Conservation (phyloP, 2,329 filamentous ascomycete species). For the Onygenales sp. region DNA sequence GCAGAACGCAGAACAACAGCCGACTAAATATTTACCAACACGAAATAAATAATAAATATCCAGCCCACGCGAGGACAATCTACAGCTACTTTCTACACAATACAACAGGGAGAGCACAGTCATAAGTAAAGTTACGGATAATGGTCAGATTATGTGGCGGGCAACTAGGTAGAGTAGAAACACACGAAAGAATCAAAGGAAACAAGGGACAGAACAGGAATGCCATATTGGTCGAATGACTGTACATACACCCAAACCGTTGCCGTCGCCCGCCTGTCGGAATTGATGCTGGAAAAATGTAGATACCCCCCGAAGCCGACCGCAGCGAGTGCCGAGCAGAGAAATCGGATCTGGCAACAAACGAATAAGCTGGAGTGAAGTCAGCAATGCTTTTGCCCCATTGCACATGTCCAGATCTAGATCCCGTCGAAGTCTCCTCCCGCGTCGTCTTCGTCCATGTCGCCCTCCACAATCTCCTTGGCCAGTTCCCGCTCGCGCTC, state of each 20-base stretch:
- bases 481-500: conserved; percentile 94
- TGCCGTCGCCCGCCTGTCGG: background rate
- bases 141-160: no score
- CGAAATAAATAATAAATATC: background rate
- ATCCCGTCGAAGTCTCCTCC: conserved; percentile 94
- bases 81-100: no score
- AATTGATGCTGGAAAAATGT: background rate
- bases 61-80: no score
- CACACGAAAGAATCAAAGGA: conserved; percentile 2
- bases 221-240: conserved; percentile 12
- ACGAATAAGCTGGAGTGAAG: background rate
- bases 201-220: conserved; percentile 5
- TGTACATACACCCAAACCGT: conserved; percentile 15
- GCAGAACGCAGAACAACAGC: background rate
- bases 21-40: background rate
- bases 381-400: background rate
- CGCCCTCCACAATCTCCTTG: conserved; percentile 97
- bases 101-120: no score
- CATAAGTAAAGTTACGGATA: no score
- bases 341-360: background rate
- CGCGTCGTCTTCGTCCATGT: conserved; percentile 92
- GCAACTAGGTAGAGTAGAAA: background rate
- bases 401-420: conserved; percentile 37
- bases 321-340: background rate
- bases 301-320: background rate